Base-by-base conservation (phyloP, 805 yeast genomes). In the Candida loeiensis region DNA sequence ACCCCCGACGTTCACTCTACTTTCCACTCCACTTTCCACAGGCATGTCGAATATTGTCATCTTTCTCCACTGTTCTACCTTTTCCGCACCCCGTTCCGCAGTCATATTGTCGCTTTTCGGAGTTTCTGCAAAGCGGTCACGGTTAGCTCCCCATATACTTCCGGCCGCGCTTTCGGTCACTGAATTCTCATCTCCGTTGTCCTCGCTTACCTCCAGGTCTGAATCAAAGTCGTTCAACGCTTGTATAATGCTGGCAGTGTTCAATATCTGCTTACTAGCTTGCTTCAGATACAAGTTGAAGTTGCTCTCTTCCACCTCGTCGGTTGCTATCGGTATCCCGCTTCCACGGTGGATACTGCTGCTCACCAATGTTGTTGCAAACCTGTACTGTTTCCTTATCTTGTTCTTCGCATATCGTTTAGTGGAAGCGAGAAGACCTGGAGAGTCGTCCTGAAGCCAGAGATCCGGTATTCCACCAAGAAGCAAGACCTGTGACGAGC, bases 391-490 rank as follows among this genome's bases (percentile, higher is more conserved):
- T 31, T 44, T 41, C 28, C 33, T 34, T 5, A 46, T 37, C 26
- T 36, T 42, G 26, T 20, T 36, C 37, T 48, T 48, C 11, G 45
- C 40, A 16, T 28, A 29, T 11, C 28, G 38, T 2, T 43, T 34
- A 6, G 54, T 44, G 2, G 50, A 37, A 22, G 45, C 46, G 20
- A 61, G 19, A n/a, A 61, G 17, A 6, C 55, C 52, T n/a, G 50
- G 50, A 16, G 48, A 55, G 12, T 59, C 60, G 33, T 73, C 72
- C 14, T 59, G 46, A 13, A 64, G 52, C 88, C 87, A 84, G 9
- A 72, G 54, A 17, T 60, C 57, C 0, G 90, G 91, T 2, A 80
- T 55, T 0, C 71, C 65, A 0, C 91, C 91, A 4, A 85, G 47
- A 6, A 82, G 59, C 0, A 74, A 57, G 1, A 71, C 64, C 35